Conservation (phyloP, 2,329 filamentous ascomycete genomes). For the Aspergillus thermomutatus region DNA sequence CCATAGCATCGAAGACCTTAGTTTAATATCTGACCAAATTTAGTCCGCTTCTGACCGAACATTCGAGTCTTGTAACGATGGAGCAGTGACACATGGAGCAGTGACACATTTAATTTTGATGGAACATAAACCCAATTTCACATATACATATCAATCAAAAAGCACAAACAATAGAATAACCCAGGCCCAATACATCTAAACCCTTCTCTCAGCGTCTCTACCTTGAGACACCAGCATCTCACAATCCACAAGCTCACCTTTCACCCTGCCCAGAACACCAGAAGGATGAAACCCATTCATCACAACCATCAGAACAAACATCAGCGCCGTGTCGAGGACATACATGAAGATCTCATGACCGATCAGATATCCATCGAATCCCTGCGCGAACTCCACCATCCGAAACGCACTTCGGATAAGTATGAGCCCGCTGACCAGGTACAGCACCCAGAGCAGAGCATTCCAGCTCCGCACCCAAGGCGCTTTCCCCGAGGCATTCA, state of each 20-base stretch:
- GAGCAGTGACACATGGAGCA: too few species aligned
- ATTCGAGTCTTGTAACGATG: too few species aligned
- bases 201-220: not conserved
- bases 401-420: not conserved
- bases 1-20: too few species aligned
- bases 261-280: conserved; percentile 23
- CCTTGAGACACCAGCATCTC: not conserved
- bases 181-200: not conserved
- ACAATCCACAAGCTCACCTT: not conserved
- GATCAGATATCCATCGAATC: not conserved
- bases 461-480: not conserved
- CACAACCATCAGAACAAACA: not conserved
- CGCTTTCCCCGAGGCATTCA: not conserved
- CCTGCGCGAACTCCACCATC: not conserved
- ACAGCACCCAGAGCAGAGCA: not conserved
- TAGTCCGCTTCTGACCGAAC: too few species aligned
- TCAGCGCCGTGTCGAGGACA: not conserved
- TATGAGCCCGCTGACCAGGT: not conserved
- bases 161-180: not conserved
- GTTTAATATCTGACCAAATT: too few species aligned
- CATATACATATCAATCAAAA: not conserved
- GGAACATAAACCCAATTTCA: not conserved
- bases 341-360: not conserved
- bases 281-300: conserved; percentile 3
- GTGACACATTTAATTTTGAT: too few species aligned